Evolutionary conservation across 306 rosid species (phyloP).

Genomic region (Fragaria ananassa): DNA sequence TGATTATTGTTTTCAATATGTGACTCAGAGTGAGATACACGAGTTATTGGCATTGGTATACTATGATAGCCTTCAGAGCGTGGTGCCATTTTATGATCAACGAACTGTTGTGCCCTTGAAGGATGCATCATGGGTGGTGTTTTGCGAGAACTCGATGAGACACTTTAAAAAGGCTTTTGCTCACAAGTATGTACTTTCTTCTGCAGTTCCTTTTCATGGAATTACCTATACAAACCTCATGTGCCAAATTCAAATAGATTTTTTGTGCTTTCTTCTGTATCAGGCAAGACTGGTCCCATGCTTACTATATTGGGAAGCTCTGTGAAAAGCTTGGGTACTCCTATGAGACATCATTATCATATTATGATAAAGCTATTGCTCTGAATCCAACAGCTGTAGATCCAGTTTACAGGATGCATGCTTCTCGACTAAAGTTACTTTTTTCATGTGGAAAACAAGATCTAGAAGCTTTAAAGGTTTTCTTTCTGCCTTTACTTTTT

Average conservation of each 20-base stretch:
- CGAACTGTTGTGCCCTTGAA: slow-evolving; percentile 75
- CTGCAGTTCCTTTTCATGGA: slow-evolving; percentile 16
- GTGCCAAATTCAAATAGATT: slow-evolving; percentile 1
- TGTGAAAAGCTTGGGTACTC: slow-evolving; percentile 85
- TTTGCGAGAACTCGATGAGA: slow-evolving; percentile 89
- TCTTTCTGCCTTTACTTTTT: background rate
- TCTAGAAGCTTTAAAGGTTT: slow-evolving; percentile 72
- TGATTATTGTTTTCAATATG: slow-evolving; percentile 12
- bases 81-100: slow-evolving; percentile 94
- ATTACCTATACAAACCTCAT: background rate
- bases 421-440: slow-evolving; percentile 88
- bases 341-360: slow-evolving; percentile 65
- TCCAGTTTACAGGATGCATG: slow-evolving; percentile 97
- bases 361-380: slow-evolving; percentile 72
- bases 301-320: slow-evolving; percentile 93
- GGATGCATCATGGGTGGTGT: slow-evolving; percentile 72
- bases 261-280: slow-evolving; percentile 25
- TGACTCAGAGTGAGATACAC: slow-evolving; percentile 83
- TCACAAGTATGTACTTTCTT: slow-evolving; percentile 55
- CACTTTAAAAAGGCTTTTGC: slow-evolving; percentile 88
- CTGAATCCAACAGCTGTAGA: slow-evolving; percentile 88
- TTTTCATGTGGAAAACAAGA: slow-evolving; percentile 58
- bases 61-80: slow-evolving; percentile 96
- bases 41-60: slow-evolving; percentile 93
- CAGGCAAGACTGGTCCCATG: slow-evolving; percentile 97